These are phyloP conservation scores for Leccinum pachyderme DNA, from an alignment of 1,284 basidiomycete genomes.

Conservation along the genomic window DNA sequence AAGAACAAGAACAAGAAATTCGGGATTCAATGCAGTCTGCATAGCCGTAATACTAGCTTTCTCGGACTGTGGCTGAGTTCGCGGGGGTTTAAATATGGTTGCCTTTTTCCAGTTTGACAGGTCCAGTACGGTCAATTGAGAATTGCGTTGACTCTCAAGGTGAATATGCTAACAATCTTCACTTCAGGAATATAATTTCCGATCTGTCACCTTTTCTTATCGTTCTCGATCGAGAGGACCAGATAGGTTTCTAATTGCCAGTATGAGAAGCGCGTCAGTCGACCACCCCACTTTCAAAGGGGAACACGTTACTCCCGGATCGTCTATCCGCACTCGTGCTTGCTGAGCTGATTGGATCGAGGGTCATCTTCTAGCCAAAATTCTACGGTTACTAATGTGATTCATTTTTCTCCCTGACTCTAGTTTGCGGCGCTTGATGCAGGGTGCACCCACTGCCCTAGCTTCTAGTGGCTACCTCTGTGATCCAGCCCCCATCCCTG, in stretches of 20 bases:
- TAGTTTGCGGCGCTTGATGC: conserved; percentile 70
- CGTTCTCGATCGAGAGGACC: conserved; percentile 49
- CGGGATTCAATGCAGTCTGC: conserved; percentile 4
- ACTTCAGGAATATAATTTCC: conserved; percentile 4
- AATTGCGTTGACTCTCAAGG: conserved; percentile 56
- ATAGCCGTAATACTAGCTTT: background rate
- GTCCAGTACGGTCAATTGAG: conserved; percentile 49
- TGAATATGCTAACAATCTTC: conserved; percentile 20
- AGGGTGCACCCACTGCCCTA: conserved; percentile 61
- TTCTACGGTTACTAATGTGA: background rate
- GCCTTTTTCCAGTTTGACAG: conserved; percentile 14
- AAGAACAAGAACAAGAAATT: background rate
- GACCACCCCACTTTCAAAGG: conserved; percentile 38
- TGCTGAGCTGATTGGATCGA: conserved; percentile 60
- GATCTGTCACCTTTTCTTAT: conserved; percentile 9
- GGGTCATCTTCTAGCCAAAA: conserved; percentile 25
- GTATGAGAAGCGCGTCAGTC: background rate
- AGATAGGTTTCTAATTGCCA: conserved; percentile 36
- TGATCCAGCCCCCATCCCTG: conserved; percentile 42
- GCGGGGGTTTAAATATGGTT: background rate
- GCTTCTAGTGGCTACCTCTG: conserved; percentile 50
- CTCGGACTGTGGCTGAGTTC: conserved; percentile 11
- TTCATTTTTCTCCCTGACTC: background rate
- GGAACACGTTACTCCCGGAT: conserved; percentile 68
- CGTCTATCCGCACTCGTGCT: conserved; percentile 65